Conservation (phyloP, 805 yeast genomes). For the Lachancea lanzarotensis region DNA sequence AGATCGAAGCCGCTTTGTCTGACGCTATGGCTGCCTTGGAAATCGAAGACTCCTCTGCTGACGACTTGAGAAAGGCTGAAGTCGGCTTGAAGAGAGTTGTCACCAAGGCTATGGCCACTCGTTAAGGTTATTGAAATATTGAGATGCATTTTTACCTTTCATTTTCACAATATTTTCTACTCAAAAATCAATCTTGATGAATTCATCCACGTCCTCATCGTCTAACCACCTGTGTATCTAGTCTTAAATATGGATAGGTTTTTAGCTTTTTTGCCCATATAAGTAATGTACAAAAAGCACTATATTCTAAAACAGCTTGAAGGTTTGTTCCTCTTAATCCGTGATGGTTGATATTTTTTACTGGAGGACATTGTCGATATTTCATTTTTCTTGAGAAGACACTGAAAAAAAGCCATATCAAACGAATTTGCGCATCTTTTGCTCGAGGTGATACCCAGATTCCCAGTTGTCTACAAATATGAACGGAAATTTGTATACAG, state of each 20-base stretch:
- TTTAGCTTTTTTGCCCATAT: constrained; percentile 10
- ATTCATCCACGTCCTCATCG: constrained; percentile 2
- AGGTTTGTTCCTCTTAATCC: neutral
- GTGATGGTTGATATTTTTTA: too few species aligned
- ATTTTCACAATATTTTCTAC: constrained; percentile 1
- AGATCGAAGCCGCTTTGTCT: constrained; percentile 95
- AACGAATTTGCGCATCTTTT: neutral
- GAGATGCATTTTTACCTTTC: neutral
- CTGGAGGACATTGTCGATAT: too few species aligned
- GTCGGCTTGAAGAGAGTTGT: constrained; percentile 98
- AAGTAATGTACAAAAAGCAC: constrained; percentile 10
- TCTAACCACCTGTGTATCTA: constrained; percentile 10
- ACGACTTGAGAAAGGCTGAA: constrained; percentile 98
- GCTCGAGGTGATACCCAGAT: too few species aligned
- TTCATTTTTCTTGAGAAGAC: too few species aligned
- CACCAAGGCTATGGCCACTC: constrained; percentile 98
- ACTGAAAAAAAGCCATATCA: too few species aligned
- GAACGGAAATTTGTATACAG: too few species aligned
- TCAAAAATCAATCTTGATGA: constrained; percentile 2
- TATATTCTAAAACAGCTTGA: neutral
- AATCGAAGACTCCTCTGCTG: constrained; percentile 93
- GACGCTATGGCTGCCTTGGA: constrained; percentile 98
- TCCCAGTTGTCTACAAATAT: too few species aligned
- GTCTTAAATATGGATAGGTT: constrained; percentile 12
- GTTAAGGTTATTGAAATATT: constrained; percentile 45